phyloP scores from a whole-genome alignment of 1,284 basidiomycete genomes.

The Ceraceosorus guamensis region DNA sequence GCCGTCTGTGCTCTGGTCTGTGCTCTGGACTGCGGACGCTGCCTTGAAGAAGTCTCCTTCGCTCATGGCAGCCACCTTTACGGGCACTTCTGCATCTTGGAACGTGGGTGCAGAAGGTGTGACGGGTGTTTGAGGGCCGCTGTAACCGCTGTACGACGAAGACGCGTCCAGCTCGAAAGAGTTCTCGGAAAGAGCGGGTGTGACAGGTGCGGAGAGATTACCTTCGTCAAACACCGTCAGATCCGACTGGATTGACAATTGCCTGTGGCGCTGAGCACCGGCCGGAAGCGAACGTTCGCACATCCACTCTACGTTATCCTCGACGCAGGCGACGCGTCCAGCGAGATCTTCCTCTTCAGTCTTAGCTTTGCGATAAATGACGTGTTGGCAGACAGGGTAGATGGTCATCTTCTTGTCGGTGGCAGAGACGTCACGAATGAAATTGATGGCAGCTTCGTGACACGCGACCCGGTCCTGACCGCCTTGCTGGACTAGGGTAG shows the following conservation, averaged over 20 bases:
- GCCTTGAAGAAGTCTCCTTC: not conserved
- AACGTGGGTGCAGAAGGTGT: not conserved
- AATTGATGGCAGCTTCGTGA: constrained; percentile 17
- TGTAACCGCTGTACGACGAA: not conserved
- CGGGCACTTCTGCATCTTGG: not conserved
- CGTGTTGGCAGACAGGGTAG: constrained; percentile 45
- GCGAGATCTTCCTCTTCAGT: constrained; percentile 42
- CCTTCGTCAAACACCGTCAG: constrained; percentile 7
- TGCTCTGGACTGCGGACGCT: not conserved
- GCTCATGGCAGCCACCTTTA: not conserved
- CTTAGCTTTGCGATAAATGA: constrained; percentile 45
- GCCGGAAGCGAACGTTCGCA: constrained; percentile 24
- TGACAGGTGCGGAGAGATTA: not conserved
- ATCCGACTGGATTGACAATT: constrained; percentile 5
- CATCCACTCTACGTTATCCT: constrained; percentile 46
- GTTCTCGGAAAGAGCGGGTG: not conserved
- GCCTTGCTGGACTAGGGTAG: constrained; percentile 39
- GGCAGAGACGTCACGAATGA: constrained; percentile 19
- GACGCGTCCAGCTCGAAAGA: not conserved
- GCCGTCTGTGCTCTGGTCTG: not conserved
- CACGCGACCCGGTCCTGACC: constrained; percentile 35
- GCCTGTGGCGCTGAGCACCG: constrained; percentile 6
- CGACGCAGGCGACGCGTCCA: constrained; percentile 36
- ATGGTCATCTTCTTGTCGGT: constrained; percentile 31
- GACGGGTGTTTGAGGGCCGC: not conserved